Percentiles rank a stretch among this genome's conserved stretches.
Conservation (phyloP, 257 asterid species). For the Striga asiatica region DNA sequence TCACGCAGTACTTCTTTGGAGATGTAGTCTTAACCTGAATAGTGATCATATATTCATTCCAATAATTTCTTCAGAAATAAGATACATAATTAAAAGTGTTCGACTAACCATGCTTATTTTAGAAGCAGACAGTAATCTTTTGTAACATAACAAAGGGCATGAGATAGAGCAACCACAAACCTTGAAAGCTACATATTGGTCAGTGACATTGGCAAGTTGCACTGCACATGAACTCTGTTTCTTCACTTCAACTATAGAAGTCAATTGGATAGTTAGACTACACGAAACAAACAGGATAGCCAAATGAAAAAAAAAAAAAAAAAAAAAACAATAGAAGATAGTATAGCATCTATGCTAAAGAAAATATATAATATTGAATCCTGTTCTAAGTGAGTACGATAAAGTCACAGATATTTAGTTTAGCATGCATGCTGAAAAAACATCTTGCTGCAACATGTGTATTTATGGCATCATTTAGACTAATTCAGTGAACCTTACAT, state of each 20-base stretch:
- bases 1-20: conserved; percentile 80
- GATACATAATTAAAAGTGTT: neutral
- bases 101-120: conserved; percentile 7
- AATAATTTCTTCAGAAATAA: conserved; percentile 5
- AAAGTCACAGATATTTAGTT: no score
- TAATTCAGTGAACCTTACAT: no score
- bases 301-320: neutral
- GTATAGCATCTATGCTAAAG: neutral
- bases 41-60: conserved; percentile 9
- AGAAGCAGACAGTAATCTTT: neutral
- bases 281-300: neutral
- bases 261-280: conserved; percentile 13
- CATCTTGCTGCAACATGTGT: no score
- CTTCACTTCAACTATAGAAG: conserved; percentile 68
- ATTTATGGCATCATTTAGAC: no score
- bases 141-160: neutral
- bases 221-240: conserved; percentile 64
- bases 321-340: neutral
- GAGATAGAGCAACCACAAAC: conserved; percentile 25
- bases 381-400: no score
- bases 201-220: conserved; percentile 56
- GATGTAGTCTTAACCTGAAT: conserved; percentile 90
- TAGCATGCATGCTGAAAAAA: neutral
- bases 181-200: conserved; percentile 85
- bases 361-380: no score